Conservation (phyloP, 768 basidiomycete genomes). For the Myochromella boudieri region DNA sequence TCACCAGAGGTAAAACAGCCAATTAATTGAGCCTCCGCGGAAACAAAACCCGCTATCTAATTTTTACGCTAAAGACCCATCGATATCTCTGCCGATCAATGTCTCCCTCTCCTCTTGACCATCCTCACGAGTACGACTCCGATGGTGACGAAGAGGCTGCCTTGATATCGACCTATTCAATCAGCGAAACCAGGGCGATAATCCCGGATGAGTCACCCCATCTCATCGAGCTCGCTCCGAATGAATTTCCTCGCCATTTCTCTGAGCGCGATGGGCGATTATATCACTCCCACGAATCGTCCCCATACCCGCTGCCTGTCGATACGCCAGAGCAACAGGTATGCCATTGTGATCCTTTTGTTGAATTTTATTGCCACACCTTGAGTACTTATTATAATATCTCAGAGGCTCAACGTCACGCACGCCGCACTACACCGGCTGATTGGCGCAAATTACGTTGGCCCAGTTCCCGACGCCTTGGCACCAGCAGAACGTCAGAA, state of each 20-base stretch:
- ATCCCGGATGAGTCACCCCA: slow-evolving; percentile 13
- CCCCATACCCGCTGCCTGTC: slow-evolving; percentile 73
- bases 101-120: slow-evolving; percentile 11
- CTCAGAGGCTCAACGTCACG: slow-evolving; percentile 51
- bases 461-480: slow-evolving; percentile 57
- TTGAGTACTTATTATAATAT: slow-evolving; percentile 1
- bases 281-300: slow-evolving; percentile 63
- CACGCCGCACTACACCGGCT: slow-evolving; percentile 51
- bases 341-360: slow-evolving; percentile 12
- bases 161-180: slow-evolving; percentile 5
- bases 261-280: slow-evolving; percentile 56
- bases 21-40: no score
- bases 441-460: slow-evolving; percentile 57
- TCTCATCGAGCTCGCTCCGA: slow-evolving; percentile 39
- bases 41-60: no score
- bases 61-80: no score
- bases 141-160: slow-evolving; percentile 22
- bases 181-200: no score
- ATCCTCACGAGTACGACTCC: slow-evolving; percentile 12
- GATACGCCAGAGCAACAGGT: slow-evolving; percentile 73
- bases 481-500: slow-evolving; percentile 38
- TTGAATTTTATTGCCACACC: no score
- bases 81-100: slow-evolving; percentile 3
- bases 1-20: no score
- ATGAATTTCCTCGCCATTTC: slow-evolving; percentile 65